Percentiles rank a stretch among this genome's conserved stretches.
Conservation (phyloP, 176 grass and related monocot species). For the Chloris gayana region DNA sequence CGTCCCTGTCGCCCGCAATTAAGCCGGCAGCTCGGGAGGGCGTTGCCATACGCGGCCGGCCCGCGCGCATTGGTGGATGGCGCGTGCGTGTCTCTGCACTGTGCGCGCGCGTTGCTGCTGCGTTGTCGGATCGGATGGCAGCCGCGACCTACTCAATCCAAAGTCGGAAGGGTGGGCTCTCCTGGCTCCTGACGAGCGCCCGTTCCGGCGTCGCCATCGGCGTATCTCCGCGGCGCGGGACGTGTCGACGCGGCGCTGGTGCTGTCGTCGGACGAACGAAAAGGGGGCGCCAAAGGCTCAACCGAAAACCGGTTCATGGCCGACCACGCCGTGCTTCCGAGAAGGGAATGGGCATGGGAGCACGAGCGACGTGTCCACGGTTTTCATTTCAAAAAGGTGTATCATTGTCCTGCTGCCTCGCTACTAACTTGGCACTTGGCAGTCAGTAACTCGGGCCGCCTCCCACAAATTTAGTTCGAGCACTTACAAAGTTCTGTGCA, state of each 20-base stretch:
- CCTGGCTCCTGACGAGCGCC: neutral
- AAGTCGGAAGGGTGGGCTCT: neutral
- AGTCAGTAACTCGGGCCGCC: too few species aligned
- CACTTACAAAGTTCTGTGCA: neutral
- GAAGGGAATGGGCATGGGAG: neutral
- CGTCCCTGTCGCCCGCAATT: slow-evolving; percentile 39
- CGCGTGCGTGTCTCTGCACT: neutral
- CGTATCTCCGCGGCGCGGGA: slow-evolving; percentile 33
- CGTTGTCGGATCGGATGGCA: slow-evolving; percentile 30
- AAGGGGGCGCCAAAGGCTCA: neutral
- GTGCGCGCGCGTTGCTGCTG: slow-evolving; percentile 7
- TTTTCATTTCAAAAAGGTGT: neutral
- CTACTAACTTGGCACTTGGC: neutral
- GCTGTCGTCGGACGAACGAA: neutral
- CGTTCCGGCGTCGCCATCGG: slow-evolving; percentile 12
- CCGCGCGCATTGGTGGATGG: neutral
- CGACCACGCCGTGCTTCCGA: neutral
- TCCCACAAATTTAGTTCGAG: too few species aligned
- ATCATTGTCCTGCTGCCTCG: neutral
- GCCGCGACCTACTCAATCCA: neutral
- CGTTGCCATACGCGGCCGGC: slow-evolving; percentile 29
- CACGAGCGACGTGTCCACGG: neutral
- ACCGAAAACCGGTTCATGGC: slow-evolving; percentile 17
- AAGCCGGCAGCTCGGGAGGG: slow-evolving; percentile 12
- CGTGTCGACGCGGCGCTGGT: slow-evolving; percentile 23